Evolutionary conservation across 371 early-diverging fungal species (phyloP).

Genomic region (Batkoa obscura): DNA sequence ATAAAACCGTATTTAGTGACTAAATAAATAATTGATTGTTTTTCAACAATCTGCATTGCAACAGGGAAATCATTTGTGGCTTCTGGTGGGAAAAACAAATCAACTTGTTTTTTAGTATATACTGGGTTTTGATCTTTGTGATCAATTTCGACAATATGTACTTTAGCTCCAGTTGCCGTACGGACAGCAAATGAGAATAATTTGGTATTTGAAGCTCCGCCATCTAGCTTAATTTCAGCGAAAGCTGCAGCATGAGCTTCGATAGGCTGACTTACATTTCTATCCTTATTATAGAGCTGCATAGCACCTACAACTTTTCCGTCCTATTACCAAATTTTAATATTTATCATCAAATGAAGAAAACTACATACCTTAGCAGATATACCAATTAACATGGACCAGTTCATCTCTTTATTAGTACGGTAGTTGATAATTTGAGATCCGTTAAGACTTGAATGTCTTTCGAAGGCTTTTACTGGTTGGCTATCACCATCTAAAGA

Average conservation of each 20-base stretch:
- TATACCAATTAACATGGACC: slow-evolving; percentile 89
- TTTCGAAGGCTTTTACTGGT: slow-evolving; percentile 83
- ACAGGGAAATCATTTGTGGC: slow-evolving; percentile 91
- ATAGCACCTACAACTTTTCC: slow-evolving; percentile 85
- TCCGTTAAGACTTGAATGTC: slow-evolving; percentile 60
- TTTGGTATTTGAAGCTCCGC: slow-evolving; percentile 52
- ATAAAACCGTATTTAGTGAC: slow-evolving; percentile 96
- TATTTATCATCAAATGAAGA: background rate
- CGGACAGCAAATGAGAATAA: slow-evolving; percentile 87
- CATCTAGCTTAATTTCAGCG: slow-evolving; percentile 71
- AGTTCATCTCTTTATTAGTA: slow-evolving; percentile 71
- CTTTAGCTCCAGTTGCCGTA: slow-evolving; percentile 56
- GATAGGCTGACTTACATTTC: slow-evolving; percentile 81
- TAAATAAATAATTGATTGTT: slow-evolving; percentile 78
- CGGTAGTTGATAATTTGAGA: slow-evolving; percentile 92
- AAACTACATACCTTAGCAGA: slow-evolving; percentile 39
- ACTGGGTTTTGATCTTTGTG: slow-evolving; percentile 78
- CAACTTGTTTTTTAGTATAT: slow-evolving; percentile 79
- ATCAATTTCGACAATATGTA: slow-evolving; percentile 93
- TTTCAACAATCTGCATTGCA: slow-evolving; percentile 82
- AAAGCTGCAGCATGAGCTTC: slow-evolving; percentile 96
- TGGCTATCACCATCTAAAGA: slow-evolving; percentile 74
- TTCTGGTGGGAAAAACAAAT: slow-evolving; percentile 90
- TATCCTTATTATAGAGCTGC: slow-evolving; percentile 87
- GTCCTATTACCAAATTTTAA: slow-evolving; percentile 23